Evolutionary conservation across 1,284 basidiomycete species (phyloP).

Genomic region (Spongiforma sp.): DNA sequence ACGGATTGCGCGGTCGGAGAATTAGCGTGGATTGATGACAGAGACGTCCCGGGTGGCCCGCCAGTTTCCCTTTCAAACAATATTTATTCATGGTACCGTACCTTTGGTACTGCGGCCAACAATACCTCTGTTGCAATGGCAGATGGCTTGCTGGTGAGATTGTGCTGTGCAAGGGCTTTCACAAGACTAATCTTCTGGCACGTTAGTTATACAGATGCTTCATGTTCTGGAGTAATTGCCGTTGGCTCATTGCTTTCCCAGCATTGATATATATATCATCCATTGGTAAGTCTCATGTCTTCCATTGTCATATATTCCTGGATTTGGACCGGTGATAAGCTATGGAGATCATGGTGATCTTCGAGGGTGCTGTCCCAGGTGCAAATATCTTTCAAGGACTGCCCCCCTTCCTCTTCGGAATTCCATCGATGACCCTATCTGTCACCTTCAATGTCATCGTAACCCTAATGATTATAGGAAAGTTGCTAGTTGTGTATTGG

Average conservation of each 20-base stretch:
- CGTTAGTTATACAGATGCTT: conserved; percentile 8
- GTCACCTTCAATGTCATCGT: conserved; percentile 11
- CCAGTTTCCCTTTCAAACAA: conserved; percentile 1
- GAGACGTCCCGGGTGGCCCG: conserved; percentile 4
- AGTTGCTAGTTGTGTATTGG: conserved; percentile 1
- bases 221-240: conserved; percentile 1
- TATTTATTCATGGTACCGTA: conserved; percentile 10
- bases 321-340: background rate
- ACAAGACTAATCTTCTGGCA: background rate
- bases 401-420: conserved; percentile 1
- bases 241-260: conserved; percentile 5
- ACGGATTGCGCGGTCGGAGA: conserved; percentile 8
- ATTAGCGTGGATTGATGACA: conserved; percentile 7
- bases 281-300: background rate
- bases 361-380: conserved; percentile 4
- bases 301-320: background rate
- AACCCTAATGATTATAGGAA: conserved; percentile 2
- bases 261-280: background rate
- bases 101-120: conserved; percentile 4
- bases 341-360: conserved; percentile 2
- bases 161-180: too few species aligned
- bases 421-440: conserved; percentile 7
- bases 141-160: conserved; percentile 9
- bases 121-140: conserved; percentile 7
- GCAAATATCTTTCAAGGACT: conserved; percentile 5